Base-by-base conservation (phyloP, 345 rosid genomes). In the Microthlaspi erraticum region DNA sequence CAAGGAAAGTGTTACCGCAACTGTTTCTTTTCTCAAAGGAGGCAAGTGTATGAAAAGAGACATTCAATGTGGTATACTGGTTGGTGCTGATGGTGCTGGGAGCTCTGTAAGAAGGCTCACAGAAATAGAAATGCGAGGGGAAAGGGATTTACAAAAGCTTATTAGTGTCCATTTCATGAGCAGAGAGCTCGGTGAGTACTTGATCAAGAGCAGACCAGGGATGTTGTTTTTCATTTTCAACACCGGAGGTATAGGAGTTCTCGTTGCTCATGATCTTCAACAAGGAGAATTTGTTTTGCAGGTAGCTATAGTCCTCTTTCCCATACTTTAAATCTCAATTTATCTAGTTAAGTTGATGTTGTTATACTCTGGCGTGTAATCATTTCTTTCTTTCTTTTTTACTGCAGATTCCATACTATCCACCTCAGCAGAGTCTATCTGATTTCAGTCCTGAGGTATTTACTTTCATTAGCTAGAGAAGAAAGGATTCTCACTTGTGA, bases 141-240 rank as follows among this genome's bases (percentile, higher is more conserved):
- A 91, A 77, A 82, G 79, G 57, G 93, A 91, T 77, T 70, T 94
- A 73, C 96, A 94, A 69, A 91, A 85, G 77, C 95, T 94, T 82
- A 78, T 94, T 41, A 89, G 93, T 79, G 90, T 94, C 52, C 96
- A 91, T 83, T 89, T 94, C 72, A 78, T 81, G 60, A 89, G 99
- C 88, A 84, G 56, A 71, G 88, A 86, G 73, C 96, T 89, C 13
- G 97, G 95, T 13, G 67, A 72, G 52, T 88, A 82, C 81, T 80
- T 94, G 71, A 82, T 84, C 41, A 77, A 77, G 29, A 82, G 75
- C 81, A 88, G 85, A 76, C 96, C 97, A 55, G 96, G 95, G 64
- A 89, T 89, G 99, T 75, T 94, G 31, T 94, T 89, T 80, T 94
- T 91, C 75, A 80, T 91, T 78, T 91, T 91, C 85, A 93, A 91